Evolutionary conservation across 768 basidiomycete species (phyloP).

Genomic region (Collybia mongolica): DNA sequence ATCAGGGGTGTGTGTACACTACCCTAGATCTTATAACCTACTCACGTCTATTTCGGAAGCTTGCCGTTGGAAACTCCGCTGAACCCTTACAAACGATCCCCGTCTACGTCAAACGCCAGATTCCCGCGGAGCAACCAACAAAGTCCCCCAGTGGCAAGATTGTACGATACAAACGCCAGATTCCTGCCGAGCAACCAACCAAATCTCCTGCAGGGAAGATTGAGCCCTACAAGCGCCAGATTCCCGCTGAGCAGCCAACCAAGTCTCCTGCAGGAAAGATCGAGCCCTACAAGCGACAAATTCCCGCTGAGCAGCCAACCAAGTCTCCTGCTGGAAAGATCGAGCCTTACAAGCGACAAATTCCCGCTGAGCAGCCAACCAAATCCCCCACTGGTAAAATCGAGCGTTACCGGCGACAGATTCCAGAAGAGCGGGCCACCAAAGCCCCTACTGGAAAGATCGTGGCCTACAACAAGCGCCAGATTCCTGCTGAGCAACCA

Average conservation of each 20-base stretch:
- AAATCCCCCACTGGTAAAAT: constrained; percentile 16
- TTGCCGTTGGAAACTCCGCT: constrained; percentile 26
- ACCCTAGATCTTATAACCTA: constrained; percentile 2
- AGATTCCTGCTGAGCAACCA: constrained; percentile 23
- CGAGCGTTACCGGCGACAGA: constrained; percentile 15
- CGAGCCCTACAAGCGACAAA: too few species aligned
- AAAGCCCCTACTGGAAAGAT: constrained; percentile 22
- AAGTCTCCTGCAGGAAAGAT: too few species aligned
- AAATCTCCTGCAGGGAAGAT: too few species aligned
- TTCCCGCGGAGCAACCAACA: constrained; percentile 25
- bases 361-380: constrained; percentile 19
- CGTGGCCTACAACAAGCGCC: constrained; percentile 34
- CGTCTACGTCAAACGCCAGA: constrained; percentile 39
- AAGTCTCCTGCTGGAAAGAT: too few species aligned
- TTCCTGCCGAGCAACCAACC: too few species aligned
- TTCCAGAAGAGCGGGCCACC: constrained; percentile 21
- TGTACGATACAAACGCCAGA: constrained; percentile 16
- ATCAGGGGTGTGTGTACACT: constrained; percentile 15
- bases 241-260: too few species aligned
- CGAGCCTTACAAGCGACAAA: constrained; percentile 11
- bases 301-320: too few species aligned
- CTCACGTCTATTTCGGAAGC: constrained; percentile 18
- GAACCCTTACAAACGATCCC: constrained; percentile 39
- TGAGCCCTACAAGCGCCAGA: too few species aligned
- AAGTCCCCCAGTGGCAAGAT: constrained; percentile 26